phyloP scores from a whole-genome alignment of 1,284 basidiomycete species.

The Xanthoconium separans region DNA sequence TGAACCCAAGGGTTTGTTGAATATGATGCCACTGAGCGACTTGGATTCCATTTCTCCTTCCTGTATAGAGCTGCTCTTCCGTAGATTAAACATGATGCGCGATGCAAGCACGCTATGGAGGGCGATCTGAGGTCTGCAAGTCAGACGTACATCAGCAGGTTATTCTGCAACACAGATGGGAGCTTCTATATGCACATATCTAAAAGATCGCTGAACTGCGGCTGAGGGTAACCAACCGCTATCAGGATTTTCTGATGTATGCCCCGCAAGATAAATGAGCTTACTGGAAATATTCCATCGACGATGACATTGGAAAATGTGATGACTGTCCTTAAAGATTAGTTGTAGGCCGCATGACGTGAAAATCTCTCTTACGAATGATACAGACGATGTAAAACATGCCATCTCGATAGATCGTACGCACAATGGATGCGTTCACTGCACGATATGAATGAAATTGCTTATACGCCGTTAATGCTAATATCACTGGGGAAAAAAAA shows the following conservation, averaged over 20 bases:
- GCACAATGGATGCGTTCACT: neutral
- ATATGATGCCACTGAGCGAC: neutral
- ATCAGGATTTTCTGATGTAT: neutral
- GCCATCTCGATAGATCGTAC: neutral
- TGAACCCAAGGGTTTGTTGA: neutral
- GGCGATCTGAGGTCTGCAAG: conserved; percentile 6
- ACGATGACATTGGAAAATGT: conserved; percentile 18
- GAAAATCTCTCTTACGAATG: conserved; percentile 9
- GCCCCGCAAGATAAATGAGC: neutral
- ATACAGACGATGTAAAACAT: conserved; percentile 8
- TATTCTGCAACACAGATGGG: neutral
- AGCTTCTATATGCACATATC: neutral
- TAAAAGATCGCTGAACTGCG: conserved; percentile 5
- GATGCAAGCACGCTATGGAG: conserved; percentile 17
- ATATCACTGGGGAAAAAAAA: neutral
- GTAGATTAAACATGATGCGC: conserved; percentile 16
- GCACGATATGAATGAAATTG: neutral
- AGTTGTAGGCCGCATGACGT: neutral
- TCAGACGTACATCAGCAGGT: neutral
- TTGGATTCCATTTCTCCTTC: neutral
- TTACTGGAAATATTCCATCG: conserved; percentile 15
- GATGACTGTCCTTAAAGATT: conserved; percentile 10
- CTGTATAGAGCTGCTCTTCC: neutral
- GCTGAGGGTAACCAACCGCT: neutral
- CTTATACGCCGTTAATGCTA: neutral